Evolutionary conservation across 805 yeast genomes (phyloP).

Genomic region (Sugiyamaella smithiae): DNA sequence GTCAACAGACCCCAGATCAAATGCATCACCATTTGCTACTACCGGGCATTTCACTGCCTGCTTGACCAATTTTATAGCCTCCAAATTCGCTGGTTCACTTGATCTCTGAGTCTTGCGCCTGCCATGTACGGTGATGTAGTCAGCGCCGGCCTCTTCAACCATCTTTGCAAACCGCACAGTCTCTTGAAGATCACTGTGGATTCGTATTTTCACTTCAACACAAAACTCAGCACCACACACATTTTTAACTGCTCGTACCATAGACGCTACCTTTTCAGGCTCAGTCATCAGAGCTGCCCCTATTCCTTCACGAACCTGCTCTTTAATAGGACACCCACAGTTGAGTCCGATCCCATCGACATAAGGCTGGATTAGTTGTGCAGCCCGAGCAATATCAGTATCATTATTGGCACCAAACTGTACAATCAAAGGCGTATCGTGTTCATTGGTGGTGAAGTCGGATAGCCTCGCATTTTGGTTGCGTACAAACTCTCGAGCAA

Average conservation of each 20-base stretch:
- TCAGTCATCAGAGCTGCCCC: constrained; percentile 93
- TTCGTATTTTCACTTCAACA: constrained; percentile 88
- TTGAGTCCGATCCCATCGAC: constrained; percentile 93
- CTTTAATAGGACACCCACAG: constrained; percentile 97
- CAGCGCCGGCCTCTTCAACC: constrained; percentile 87
- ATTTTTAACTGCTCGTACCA: constrained; percentile 81
- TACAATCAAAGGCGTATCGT: constrained; percentile 71
- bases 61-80: constrained; percentile 69
- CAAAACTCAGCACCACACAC: constrained; percentile 70
- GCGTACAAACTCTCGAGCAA: constrained; percentile 92
- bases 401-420: constrained; percentile 91
- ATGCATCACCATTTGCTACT: constrained; percentile 98
- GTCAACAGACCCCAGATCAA: constrained; percentile 59
- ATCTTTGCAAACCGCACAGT: constrained; percentile 69
- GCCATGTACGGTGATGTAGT: constrained; percentile 92
- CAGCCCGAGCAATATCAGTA: constrained; percentile 75
- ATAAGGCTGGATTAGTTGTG: constrained; percentile 83
- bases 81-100: constrained; percentile 76
- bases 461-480: constrained; percentile 74
- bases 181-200: constrained; percentile 70
- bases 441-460: constrained; percentile 77
- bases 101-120: constrained; percentile 82
- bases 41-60: constrained; percentile 63
- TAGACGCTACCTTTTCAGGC: constrained; percentile 71
- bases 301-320: constrained; percentile 91